phyloP scores from a whole-genome alignment of 768 basidiomycete species.

The Lactarius trivialis region DNA sequence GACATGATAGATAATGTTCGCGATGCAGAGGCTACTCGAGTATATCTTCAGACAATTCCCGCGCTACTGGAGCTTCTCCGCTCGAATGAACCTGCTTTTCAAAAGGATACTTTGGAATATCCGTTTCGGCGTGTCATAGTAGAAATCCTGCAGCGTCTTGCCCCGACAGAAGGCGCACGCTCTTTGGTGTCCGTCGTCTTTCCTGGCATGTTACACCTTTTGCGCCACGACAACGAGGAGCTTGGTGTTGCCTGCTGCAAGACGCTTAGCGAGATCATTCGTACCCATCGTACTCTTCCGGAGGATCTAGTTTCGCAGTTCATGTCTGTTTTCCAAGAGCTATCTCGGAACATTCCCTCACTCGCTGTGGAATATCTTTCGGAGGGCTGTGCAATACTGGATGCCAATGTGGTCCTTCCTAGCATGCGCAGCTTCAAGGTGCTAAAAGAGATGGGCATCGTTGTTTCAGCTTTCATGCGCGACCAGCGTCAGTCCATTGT shows the following conservation, averaged over 20 bases:
- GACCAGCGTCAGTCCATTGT: conserved; percentile 61
- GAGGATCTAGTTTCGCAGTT: conserved; percentile 76
- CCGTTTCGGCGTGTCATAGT: conserved; percentile 82
- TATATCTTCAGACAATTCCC: conserved; percentile 66
- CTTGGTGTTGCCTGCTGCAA: conserved; percentile 89
- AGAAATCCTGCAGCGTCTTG: conserved; percentile 85
- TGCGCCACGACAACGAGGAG: conserved; percentile 93
- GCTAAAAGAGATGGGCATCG: conserved; percentile 87
- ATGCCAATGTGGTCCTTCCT: conserved; percentile 54
- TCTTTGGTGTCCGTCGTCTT: conserved; percentile 62
- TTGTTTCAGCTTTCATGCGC: conserved; percentile 87
- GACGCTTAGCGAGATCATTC: conserved; percentile 81
- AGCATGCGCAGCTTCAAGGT: conserved; percentile 89
- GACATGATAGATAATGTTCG: conserved; percentile 76
- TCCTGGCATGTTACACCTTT: conserved; percentile 72
- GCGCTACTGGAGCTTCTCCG: conserved; percentile 67
- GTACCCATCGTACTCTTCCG: conserved; percentile 63
- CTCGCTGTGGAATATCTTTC: conserved; percentile 73
- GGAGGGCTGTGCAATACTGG: conserved; percentile 50
- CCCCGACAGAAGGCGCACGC: conserved; percentile 71
- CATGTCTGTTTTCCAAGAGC: conserved; percentile 70
- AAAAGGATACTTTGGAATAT: conserved; percentile 64
- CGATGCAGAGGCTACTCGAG: conserved; percentile 64
- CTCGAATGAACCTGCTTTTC: conserved; percentile 57
- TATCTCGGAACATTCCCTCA: conserved; percentile 64